Percentiles rank a stretch among this genome's conserved stretches.
Evolutionary conservation across 768 basidiomycete genomes (phyloP).

Genomic region (Atractiella rhizophila): DNA sequence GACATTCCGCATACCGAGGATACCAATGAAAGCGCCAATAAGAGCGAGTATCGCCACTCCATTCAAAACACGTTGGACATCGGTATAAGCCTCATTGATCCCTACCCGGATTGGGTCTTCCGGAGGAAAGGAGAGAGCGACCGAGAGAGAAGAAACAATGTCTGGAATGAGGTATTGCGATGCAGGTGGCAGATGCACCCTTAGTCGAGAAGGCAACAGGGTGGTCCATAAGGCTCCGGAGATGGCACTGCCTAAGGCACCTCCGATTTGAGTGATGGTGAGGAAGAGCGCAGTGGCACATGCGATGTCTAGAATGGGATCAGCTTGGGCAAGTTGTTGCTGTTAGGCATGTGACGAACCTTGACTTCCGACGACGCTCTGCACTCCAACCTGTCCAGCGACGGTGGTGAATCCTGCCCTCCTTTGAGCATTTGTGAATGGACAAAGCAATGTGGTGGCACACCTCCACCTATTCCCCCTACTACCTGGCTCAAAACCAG

Average conservation of each 20-base stretch:
- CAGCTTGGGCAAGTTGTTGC: too few species aligned
- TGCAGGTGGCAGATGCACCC: slow-evolving; percentile 4
- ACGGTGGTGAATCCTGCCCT: slow-evolving; percentile 14
- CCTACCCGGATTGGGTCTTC: slow-evolving; percentile 10
- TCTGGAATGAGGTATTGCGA: slow-evolving; percentile 4
- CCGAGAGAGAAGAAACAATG: slow-evolving; percentile 13
- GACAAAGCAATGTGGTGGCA: too few species aligned
- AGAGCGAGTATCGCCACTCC: slow-evolving; percentile 10
- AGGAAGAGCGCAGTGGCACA: slow-evolving; percentile 17
- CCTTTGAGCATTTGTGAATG: too few species aligned
- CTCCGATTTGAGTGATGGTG: slow-evolving; percentile 16
- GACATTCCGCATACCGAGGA: slow-evolving; percentile 5
- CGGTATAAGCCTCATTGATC: slow-evolving; percentile 14
- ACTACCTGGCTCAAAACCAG: slow-evolving; percentile 13
- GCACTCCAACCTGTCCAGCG: slow-evolving; percentile 13
- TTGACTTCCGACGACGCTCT: slow-evolving; percentile 13
- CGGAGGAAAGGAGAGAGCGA: slow-evolving; percentile 12
- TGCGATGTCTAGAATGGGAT: too few species aligned
- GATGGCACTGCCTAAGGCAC: slow-evolving; percentile 14
- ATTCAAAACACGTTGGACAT: slow-evolving; percentile 10
- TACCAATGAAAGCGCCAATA: slow-evolving; percentile 2
- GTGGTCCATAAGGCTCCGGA: slow-evolving; percentile 17
- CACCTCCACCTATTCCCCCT: slow-evolving; percentile 10
- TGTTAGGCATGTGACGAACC: too few species aligned
- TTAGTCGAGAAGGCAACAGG: slow-evolving; percentile 9